phyloP scores from a whole-genome alignment of 2,329 filamentous ascomycete species.

The Lithohypha guttulata region DNA sequence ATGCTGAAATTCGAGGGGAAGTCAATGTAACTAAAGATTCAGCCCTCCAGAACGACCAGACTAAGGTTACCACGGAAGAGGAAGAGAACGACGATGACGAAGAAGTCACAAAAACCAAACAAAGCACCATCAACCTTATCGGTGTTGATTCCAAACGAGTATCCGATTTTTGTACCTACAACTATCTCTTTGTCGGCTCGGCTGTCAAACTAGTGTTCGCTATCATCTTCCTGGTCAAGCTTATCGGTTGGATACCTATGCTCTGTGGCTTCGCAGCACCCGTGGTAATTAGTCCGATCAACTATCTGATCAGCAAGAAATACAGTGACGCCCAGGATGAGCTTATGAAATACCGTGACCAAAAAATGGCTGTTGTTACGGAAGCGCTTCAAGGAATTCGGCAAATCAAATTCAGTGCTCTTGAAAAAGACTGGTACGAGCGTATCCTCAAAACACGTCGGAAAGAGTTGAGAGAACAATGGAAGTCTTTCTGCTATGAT shows the following conservation, averaged over 20 bases:
- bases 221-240: conserved; percentile 52
- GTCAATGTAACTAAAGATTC: conserved; percentile 24
- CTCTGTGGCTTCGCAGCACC: conserved; percentile 55
- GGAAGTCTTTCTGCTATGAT: conserved; percentile 56
- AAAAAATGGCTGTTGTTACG: conserved; percentile 64
- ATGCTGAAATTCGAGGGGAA: conserved; percentile 21
- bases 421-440: conserved; percentile 63
- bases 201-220: conserved; percentile 55
- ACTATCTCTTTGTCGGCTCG: conserved; percentile 54
- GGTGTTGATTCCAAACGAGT: conserved; percentile 65
- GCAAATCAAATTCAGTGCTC: conserved; percentile 74
- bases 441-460: conserved; percentile 56
- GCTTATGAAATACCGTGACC: conserved; percentile 65
- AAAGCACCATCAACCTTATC: conserved; percentile 66
- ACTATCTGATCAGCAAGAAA: conserved; percentile 53
- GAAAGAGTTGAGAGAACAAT: conserved; percentile 55
- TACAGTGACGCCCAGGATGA: conserved; percentile 56
- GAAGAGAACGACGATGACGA: conserved; percentile 41
- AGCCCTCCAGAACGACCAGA: conserved; percentile 26
- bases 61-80: conserved; percentile 22
- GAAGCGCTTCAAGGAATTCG: conserved; percentile 69
- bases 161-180: conserved; percentile 56
- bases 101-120: conserved; percentile 47
- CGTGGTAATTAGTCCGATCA: conserved; percentile 55
- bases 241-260: conserved; percentile 63